Base-by-base conservation (phyloP, 495 filamentous ascomycete species). In the Penicillium soppii region DNA sequence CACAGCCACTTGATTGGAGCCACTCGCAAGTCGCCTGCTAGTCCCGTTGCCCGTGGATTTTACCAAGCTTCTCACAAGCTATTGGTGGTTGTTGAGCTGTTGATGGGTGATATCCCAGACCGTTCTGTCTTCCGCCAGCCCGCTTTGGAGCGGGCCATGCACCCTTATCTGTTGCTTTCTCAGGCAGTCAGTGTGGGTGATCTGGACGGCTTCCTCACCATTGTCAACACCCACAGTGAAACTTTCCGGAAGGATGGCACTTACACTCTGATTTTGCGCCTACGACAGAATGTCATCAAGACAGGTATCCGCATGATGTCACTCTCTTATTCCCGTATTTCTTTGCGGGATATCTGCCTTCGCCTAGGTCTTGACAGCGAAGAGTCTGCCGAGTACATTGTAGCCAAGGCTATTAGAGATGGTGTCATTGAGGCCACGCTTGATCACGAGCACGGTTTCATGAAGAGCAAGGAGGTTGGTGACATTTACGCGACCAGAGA, bases 271-370 rank as follows among this genome's bases (percentile, higher is more conserved):
- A 92, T 97, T 65, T 80, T 97, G 53, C 90, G 94, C 39, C 78
- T 98, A 32, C 84, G 94, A 44, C 94, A 98, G 67, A 97, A 97
- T 71, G 94, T 98, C 67, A 97, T 98, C 83, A 96, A 96, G 76
- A 98, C 94, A 27, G 94, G 94, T 58, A 94, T 98, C 57, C 90
- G 94, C 54, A 97, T 96, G 90, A 96, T 98, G 85, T 96, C 92
- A 23, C 76, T 98, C 62, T 94, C 91, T 44, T 98, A 98, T 73
- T 95, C 92, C 43, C 86, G 91, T 50, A 98, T 98, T 65, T 96
- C 91, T n/a, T 80, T 98, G 38, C 84, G 94, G 45, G 94, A 98
- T 63, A 98, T 98, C 54, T 97, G 95, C 75, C 89, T 97, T 52
- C 88, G 94, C 39, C 78, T 98, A 45, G 87, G 90, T 35, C 73